These are phyloP conservation scores for Monilinia aucupariae DNA, from an alignment of 2,329 filamentous ascomycete species.

Conservation along the genomic window DNA sequence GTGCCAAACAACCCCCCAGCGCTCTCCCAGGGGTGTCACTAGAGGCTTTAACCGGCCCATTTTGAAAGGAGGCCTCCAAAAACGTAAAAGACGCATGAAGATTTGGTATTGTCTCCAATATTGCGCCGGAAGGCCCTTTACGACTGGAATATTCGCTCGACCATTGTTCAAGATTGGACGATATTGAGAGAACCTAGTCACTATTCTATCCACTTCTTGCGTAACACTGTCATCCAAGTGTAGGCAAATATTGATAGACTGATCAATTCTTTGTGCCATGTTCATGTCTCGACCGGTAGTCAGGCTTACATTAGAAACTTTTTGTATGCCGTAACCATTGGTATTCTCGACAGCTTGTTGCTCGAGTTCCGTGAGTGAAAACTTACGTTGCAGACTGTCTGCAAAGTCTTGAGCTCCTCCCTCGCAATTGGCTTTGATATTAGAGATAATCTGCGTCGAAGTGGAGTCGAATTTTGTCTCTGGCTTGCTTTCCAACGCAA, in stretches of 20 bases:
- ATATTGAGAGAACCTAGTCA: not conserved
- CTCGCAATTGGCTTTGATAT: not conserved
- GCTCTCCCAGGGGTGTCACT: not conserved
- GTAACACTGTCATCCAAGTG: not conserved
- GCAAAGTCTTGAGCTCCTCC: not conserved
- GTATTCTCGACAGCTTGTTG: not conserved
- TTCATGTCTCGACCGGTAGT: not conserved
- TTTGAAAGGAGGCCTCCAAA: not conserved
- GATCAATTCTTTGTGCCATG: not conserved
- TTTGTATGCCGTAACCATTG: not conserved
- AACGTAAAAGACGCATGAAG: not conserved
- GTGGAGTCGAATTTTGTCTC: not conserved
- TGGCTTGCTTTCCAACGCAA: not conserved
- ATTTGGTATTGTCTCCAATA: slow-evolving; percentile 14
- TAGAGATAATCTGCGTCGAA: not conserved
- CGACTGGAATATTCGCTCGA: slow-evolving; percentile 1
- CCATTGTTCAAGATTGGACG: not conserved
- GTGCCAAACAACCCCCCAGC: slow-evolving; percentile 6
- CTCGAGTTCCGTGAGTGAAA: not conserved
- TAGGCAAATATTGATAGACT: not conserved
- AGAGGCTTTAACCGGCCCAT: slow-evolving; percentile 1
- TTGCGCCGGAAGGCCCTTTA: slow-evolving; percentile 8
- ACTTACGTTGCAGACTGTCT: not conserved
- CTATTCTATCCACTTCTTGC: slow-evolving; percentile 1
- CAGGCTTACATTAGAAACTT: not conserved